Conservation (phyloP, 1,139 yeast species). For the Scheffersomyces stambukii region DNA sequence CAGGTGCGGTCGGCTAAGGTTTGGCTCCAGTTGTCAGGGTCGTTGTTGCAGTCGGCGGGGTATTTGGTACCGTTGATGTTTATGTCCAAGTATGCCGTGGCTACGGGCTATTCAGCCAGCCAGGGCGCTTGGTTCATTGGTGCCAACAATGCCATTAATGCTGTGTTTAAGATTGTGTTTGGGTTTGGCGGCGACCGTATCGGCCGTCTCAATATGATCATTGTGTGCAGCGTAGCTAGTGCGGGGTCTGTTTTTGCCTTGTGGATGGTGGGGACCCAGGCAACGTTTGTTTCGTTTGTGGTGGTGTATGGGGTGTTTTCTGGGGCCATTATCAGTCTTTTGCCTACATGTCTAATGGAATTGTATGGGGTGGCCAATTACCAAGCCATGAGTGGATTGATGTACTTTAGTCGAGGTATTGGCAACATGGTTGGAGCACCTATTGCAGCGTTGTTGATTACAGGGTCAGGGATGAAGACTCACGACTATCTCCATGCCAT, state of each 20-base stretch:
- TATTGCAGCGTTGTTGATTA: conserved; percentile 26
- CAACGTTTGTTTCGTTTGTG: conserved; percentile 31
- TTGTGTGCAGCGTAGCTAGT: conserved; percentile 29
- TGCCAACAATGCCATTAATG: conserved; percentile 37
- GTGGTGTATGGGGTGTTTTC: conserved; percentile 33
- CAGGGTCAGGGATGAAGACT: conserved; percentile 11
- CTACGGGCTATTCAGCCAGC: conserved; percentile 28
- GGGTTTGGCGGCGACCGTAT: conserved; percentile 33
- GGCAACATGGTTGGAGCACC: conserved; percentile 32
- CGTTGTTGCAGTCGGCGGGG: conserved; percentile 37
- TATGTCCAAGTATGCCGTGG: conserved; percentile 37
- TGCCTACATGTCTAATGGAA: conserved; percentile 38
- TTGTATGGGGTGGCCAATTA: conserved; percentile 32
- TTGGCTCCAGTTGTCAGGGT: conserved; percentile 25
- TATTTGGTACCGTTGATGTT: conserved; percentile 36
- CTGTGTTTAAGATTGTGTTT: conserved; percentile 30
- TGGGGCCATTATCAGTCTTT: conserved; percentile 34
- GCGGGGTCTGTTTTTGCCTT: conserved; percentile 27
- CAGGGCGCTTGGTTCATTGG: conserved; percentile 43
- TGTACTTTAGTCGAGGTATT: conserved; percentile 28
- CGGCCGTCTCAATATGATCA: conserved; percentile 36
- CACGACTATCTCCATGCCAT: conserved; percentile 20
- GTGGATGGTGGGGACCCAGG: no score
- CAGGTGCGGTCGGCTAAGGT: conserved; percentile 18
- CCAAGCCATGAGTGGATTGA: conserved; percentile 20